These are phyloP conservation scores for Eutrema salsugineum DNA, from an alignment of 441 rosid genomes.

Conservation along the genomic window DNA sequence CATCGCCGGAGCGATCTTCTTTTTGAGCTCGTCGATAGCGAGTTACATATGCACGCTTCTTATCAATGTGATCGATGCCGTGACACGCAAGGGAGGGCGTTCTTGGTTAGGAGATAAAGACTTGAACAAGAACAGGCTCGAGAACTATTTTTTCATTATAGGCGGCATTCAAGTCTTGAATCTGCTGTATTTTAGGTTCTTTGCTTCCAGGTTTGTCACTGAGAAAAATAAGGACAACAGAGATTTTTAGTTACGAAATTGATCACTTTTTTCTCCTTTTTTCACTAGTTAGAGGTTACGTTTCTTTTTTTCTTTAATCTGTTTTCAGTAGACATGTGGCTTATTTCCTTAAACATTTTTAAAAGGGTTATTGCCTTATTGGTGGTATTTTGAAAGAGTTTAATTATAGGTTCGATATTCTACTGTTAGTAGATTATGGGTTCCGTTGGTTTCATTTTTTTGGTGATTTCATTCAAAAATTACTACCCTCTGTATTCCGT, in stretches of 20 bases:
- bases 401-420: neutral
- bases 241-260: neutral
- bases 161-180: conserved; percentile 31
- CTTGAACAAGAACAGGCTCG: conserved; percentile 40
- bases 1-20: conserved; percentile 57
- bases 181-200: conserved; percentile 38
- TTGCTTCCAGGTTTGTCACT: conserved; percentile 28
- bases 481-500: no score
- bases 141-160: conserved; percentile 40
- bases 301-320: neutral
- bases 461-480: neutral
- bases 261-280: neutral
- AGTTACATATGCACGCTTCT: conserved; percentile 38
- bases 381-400: neutral
- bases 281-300: neutral
- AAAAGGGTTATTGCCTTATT: neutral
- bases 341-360: neutral
- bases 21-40: conserved; percentile 44
- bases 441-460: neutral
- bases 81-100: conserved; percentile 18
- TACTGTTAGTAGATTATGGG: neutral
- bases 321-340: neutral
- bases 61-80: conserved; percentile 29
- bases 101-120: conserved; percentile 47
- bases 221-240: neutral